Base-by-base conservation (phyloP, 169 alveolate genomes). In the Plasmodium coatneyi region DNA sequence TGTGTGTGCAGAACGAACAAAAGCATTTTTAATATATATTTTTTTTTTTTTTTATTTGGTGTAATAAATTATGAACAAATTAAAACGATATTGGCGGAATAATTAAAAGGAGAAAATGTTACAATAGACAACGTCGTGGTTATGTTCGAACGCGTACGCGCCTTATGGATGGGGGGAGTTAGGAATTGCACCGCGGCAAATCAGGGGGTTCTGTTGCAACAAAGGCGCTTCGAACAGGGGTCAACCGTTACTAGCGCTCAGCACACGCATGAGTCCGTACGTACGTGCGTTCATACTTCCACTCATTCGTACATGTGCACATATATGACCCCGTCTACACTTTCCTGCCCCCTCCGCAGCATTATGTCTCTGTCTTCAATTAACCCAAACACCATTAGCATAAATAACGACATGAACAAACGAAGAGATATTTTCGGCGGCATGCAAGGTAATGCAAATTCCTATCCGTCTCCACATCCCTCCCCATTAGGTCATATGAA, bases 61-160 rank as follows among this genome's bases (percentile, higher is more conserved):
- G 19, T 79, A 36, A 79, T 79, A 79, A 79, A 79, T 79, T 79
- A 79, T 79, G 34, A 39, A 79, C 70, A 79, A 79, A 79, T 79
- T 79, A 43, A 79, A 79, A 79, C 34, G 84, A 39, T 79, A 41
- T 79, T 2, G 28, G 54, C n/a, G 16, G 25, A 79, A 79, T 39
- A 25, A 79, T 41, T 79, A 41, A 79, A 41, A 79, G 54, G 54
- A 28, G 30, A 41, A 79, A 79, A 41, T 66, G 36, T 19, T 25
- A 22, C 36, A 25, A n/a, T 22, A 66, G 41, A 66, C 76, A 66
- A 2, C 76, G 16, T 2, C 14, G 36, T 22, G 30, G 5, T 19
- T 28, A 66, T 66, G 76, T 28, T 66, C 76, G 16, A 66, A 66
- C 36, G 76, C 76, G 39, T 66, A 66, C 2, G 36, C 32, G 41